phyloP scores from a whole-genome alignment of 257 asterid genomes.

The Penstemon newberryi region DNA sequence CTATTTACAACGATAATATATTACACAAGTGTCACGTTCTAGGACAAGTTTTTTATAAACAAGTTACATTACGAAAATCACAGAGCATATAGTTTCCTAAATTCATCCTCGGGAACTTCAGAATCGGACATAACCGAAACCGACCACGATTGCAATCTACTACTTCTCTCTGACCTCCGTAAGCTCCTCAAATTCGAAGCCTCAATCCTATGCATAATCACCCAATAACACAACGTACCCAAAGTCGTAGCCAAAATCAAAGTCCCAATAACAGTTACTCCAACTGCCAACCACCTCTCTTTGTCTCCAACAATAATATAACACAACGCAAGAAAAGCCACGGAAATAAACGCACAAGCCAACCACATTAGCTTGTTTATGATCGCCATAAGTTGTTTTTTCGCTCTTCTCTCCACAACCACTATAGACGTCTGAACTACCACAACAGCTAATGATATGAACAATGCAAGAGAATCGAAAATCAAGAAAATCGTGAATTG shows the following conservation, averaged over 20 bases:
- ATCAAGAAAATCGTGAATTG: conserved; percentile 57
- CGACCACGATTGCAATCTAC: conserved; percentile 53
- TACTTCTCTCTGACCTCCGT: conserved; percentile 48
- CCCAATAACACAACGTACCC: conserved; percentile 72
- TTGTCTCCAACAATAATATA: conserved; percentile 60
- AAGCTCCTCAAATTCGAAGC: conserved; percentile 64
- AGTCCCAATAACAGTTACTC: conserved; percentile 58
- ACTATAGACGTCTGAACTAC: conserved; percentile 78
- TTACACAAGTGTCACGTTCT: conserved; percentile 12
- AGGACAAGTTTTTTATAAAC: not conserved
- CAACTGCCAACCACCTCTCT: conserved; percentile 60
- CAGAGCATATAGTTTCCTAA: conserved; percentile 65
- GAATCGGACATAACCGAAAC: conserved; percentile 52
- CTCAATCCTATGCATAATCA: conserved; percentile 63
- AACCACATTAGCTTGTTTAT: conserved; percentile 88
- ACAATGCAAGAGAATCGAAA: conserved; percentile 70
- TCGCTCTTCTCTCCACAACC: conserved; percentile 63
- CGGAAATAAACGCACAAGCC: conserved; percentile 61
- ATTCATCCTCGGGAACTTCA: conserved; percentile 50
- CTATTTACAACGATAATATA: not conserved
- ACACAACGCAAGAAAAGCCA: conserved; percentile 63
- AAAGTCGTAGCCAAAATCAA: conserved; percentile 65
- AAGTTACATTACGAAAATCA: conserved; percentile 26
- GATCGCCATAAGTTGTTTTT: conserved; percentile 64
- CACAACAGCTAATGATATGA: conserved; percentile 80